Conservation (phyloP, 345 rosid species). For the Toxicodendron radicans region DNA sequence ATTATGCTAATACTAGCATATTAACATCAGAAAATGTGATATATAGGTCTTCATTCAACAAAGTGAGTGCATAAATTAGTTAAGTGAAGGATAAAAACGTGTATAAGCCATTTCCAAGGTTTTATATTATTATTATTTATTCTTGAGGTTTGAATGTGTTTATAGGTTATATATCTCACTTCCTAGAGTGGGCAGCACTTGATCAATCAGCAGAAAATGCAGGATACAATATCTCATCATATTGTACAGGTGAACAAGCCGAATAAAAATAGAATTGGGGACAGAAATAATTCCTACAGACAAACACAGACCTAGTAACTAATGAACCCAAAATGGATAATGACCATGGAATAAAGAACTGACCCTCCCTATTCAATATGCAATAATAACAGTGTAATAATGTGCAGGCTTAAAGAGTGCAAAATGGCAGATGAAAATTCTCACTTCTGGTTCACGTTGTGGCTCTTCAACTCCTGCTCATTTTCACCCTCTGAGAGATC, state of each 20-base stretch:
- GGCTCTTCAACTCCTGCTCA: conserved; percentile 38
- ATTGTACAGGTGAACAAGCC: neutral
- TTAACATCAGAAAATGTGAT: neutral
- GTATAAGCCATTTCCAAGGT: neutral
- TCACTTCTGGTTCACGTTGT: conserved; percentile 43
- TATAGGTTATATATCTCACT: neutral
- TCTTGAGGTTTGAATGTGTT: neutral
- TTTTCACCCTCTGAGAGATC: conserved; percentile 22
- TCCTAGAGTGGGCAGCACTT: neutral
- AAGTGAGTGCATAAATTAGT: neutral
- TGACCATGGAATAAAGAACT: neutral
- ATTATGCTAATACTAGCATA: neutral
- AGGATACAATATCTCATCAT: neutral
- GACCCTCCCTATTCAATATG: neutral
- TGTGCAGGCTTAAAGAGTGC: neutral
- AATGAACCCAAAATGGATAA: neutral
- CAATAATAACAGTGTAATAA: neutral
- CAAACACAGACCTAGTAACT: neutral
- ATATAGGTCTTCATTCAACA: neutral
- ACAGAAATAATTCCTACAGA: neutral
- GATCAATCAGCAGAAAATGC: too few species aligned
- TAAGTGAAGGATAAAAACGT: too few species aligned
- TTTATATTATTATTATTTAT: neutral
- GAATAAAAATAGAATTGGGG: neutral
- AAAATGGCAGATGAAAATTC: conserved; percentile 18